Conservation (phyloP, 345 rosid genomes). For the Erucastrum elatum region DNA sequence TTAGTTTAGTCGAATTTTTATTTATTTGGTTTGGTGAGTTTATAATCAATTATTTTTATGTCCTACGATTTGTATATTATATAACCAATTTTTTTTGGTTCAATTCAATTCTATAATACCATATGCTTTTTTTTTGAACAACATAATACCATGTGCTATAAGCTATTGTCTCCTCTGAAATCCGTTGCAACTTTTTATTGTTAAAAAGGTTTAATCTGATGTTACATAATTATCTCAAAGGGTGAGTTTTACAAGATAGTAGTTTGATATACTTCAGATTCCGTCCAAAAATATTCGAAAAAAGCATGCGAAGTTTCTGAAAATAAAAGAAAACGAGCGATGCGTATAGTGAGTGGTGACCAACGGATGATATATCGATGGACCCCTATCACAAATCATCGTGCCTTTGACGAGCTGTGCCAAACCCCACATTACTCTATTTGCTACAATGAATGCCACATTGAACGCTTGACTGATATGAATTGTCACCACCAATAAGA, state of each 20-base stretch:
- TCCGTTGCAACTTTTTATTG: neutral
- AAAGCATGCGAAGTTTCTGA: neutral
- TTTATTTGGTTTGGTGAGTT: neutral
- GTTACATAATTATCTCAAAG: neutral
- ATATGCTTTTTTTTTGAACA: too few relatives aligned
- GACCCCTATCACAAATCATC: conserved; percentile 22
- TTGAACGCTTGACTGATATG: conserved; percentile 18
- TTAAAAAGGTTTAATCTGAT: neutral
- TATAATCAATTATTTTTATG: too few relatives aligned
- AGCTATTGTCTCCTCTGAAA: neutral
- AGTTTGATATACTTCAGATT: neutral
- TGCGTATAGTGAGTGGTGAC: neutral
- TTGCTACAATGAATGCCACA: conserved; percentile 18
- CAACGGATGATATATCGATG: neutral
- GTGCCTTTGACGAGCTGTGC: conserved; percentile 18
- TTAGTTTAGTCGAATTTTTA: too few relatives aligned
- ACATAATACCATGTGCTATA: neutral
- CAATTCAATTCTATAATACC: neutral
- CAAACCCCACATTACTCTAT: conserved; percentile 14
- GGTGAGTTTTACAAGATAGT: neutral
- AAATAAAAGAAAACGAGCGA: neutral
- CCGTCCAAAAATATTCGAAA: neutral
- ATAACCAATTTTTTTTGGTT: neutral
- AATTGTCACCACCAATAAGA: conserved; percentile 31
- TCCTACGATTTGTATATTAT: too few relatives aligned